Evolutionary conservation across 2,329 filamentous ascomycete species (phyloP).

Genomic region (Ilyonectria sp.): DNA sequence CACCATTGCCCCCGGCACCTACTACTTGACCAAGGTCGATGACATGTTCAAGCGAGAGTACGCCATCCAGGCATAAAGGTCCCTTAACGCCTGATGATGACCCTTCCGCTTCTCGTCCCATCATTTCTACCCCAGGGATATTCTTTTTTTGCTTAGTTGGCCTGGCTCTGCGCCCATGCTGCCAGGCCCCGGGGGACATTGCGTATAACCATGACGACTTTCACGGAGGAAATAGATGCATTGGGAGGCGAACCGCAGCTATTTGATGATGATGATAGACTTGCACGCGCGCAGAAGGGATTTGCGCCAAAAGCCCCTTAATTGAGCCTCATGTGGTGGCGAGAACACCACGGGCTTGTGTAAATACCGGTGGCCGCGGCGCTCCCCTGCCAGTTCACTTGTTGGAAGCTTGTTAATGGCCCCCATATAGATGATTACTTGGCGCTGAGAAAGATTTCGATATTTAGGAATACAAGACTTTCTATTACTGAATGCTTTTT

Average conservation of each 20-base stretch:
- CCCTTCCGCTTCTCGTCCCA: constrained; percentile 37
- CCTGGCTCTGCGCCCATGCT: constrained; percentile 24
- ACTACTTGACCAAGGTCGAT: constrained; percentile 86
- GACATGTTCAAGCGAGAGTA: constrained; percentile 91
- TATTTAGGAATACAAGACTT: constrained; percentile 44
- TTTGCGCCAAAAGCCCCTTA: constrained; percentile 38
- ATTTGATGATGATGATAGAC: constrained; percentile 46
- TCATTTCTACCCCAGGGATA: constrained; percentile 26
- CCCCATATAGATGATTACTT: constrained; percentile 41
- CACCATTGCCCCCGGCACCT: constrained; percentile 76
- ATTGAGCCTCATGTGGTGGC: constrained; percentile 43
- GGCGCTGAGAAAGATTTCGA: constrained; percentile 38
- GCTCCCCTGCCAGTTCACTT: constrained; percentile 33
- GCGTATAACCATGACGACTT: constrained; percentile 41
- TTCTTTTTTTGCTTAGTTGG: constrained; percentile 34
- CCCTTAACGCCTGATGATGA: constrained; percentile 28
- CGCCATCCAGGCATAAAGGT: constrained; percentile 77
- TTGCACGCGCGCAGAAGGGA: constrained; percentile 39
- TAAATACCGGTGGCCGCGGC: constrained; percentile 39
- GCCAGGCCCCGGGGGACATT: constrained; percentile 36
- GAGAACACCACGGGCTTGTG: constrained; percentile 43
- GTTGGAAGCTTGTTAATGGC: constrained; percentile 39
- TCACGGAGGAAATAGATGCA: constrained; percentile 45
- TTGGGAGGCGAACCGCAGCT: constrained; percentile 43
- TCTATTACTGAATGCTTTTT: constrained; percentile 29